These are phyloP conservation scores for Cytospora schulzeri DNA, from an alignment of 2,329 filamentous ascomycete species.

Conservation along the genomic window DNA sequence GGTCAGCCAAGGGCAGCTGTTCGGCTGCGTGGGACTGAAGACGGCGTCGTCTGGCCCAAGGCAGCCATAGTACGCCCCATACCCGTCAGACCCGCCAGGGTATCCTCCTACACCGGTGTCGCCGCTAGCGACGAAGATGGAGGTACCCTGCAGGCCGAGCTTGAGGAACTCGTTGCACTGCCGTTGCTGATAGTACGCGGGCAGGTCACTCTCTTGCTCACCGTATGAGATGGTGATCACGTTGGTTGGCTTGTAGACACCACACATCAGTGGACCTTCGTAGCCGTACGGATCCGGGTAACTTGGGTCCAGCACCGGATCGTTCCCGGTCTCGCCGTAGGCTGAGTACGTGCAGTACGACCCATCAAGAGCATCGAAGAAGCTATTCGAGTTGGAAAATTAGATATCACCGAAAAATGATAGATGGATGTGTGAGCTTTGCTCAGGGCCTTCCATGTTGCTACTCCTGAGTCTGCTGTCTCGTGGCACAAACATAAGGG, in stretches of 20 bases:
- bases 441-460: background rate
- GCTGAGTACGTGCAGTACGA: constrained; percentile 52
- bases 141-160: constrained; percentile 52
- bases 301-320: constrained; percentile 45
- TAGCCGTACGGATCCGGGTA: constrained; percentile 55
- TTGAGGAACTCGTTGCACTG: constrained; percentile 57
- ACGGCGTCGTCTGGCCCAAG: constrained; percentile 37
- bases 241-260: constrained; percentile 51
- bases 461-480: background rate
- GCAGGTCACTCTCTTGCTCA: constrained; percentile 55
- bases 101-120: constrained; percentile 47
- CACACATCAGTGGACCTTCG: constrained; percentile 44
- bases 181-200: constrained; percentile 54
- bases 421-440: background rate
- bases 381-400: constrained; percentile 40
- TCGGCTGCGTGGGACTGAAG: constrained; percentile 52
- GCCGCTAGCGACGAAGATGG: constrained; percentile 50
- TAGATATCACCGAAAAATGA: constrained; percentile 1
- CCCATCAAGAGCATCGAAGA: constrained; percentile 52
- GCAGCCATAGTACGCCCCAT: constrained; percentile 41
- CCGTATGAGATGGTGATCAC: constrained; percentile 61
- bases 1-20: constrained; percentile 47
- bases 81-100: constrained; percentile 30
- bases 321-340: constrained; percentile 50
- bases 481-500: background rate